Evolutionary conservation across 2,329 filamentous ascomycete species (phyloP).

Genomic region (Aspergillus neoniger): DNA sequence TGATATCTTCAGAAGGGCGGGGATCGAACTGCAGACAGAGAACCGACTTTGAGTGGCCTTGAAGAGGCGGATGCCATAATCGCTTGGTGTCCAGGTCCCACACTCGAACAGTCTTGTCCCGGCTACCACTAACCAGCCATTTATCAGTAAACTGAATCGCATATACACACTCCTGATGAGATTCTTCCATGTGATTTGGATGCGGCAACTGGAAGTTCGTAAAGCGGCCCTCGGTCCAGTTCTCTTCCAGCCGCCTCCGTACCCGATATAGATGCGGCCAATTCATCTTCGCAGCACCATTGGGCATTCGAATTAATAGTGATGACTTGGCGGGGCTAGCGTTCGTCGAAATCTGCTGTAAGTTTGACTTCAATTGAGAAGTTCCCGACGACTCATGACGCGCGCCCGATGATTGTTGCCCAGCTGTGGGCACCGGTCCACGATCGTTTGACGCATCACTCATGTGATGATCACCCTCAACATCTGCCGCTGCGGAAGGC

Average conservation of each 20-base stretch:
- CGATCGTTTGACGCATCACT: conserved; percentile 39
- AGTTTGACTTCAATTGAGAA: conserved; percentile 12
- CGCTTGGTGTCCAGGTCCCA: conserved; percentile 86
- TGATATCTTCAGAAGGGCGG: conserved; percentile 79
- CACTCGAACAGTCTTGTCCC: conserved; percentile 82
- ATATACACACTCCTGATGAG: conserved; percentile 91
- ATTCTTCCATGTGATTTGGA: conserved; percentile 74
- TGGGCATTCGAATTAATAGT: conserved; percentile 34
- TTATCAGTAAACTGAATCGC: conserved; percentile 85
- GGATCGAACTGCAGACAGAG: conserved; percentile 95
- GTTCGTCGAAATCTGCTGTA: conserved; percentile 23
- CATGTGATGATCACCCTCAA: conserved; percentile 48
- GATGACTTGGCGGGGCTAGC: conserved; percentile 28
- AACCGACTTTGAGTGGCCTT: conserved; percentile 81
- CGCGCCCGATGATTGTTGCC: conserved; percentile 22
- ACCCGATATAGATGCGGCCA: conserved; percentile 95
- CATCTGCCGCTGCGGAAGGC: conserved; percentile 28
- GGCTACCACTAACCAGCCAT: conserved; percentile 88
- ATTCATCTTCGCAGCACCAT: conserved; percentile 63
- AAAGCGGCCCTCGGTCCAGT: conserved; percentile 83
- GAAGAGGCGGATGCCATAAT: conserved; percentile 70
- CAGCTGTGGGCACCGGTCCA: conserved; percentile 14
- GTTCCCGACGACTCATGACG: conserved; percentile 11
- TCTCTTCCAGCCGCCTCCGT: conserved; percentile 78
- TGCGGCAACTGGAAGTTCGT: conserved; percentile 90